A percentile compares a stretch with the other conserved stretches of the same genome.
These are phyloP conservation scores for Bisporella sp. DNA, from an alignment of 2,329 filamentous ascomycete genomes.

Conservation along the genomic window DNA sequence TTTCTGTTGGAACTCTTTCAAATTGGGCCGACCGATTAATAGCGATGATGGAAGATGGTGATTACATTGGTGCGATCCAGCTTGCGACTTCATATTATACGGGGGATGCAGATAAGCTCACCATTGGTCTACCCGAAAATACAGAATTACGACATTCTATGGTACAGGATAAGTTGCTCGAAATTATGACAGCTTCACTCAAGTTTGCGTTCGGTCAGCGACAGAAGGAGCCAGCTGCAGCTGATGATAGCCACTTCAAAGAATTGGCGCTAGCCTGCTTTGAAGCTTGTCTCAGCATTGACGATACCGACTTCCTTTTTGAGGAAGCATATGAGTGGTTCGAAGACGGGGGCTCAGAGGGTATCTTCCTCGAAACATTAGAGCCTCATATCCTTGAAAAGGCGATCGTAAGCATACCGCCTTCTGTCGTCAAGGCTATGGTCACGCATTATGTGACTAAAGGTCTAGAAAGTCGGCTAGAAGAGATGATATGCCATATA, in stretches of 20 bases:
- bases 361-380: slow-evolving; percentile 78
- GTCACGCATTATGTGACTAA: slow-evolving; percentile 73
- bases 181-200: slow-evolving; percentile 88
- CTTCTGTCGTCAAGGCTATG: slow-evolving; percentile 77
- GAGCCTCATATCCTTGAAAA: slow-evolving; percentile 83
- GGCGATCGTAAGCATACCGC: slow-evolving; percentile 68
- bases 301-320: slow-evolving; percentile 78
- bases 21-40: slow-evolving; percentile 96
- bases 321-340: slow-evolving; percentile 88
- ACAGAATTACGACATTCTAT: slow-evolving; percentile 66
- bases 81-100: slow-evolving; percentile 89
- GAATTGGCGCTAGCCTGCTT: slow-evolving; percentile 82
- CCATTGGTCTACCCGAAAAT: slow-evolving; percentile 87
- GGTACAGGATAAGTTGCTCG: slow-evolving; percentile 81
- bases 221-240: slow-evolving; percentile 37
- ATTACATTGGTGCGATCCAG: slow-evolving; percentile 86
- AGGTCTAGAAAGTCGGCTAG: slow-evolving; percentile 69
- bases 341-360: slow-evolving; percentile 65
- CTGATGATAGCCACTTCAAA: slow-evolving; percentile 47
- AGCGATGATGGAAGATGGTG: slow-evolving; percentile 92
- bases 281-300: slow-evolving; percentile 70
- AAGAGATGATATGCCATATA: slow-evolving; percentile 92
- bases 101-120: slow-evolving; percentile 87
- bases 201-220: slow-evolving; percentile 77
- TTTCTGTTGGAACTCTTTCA: slow-evolving; percentile 84